These are phyloP conservation scores for Meyerozyma sp. DNA, from an alignment of 1,139 yeast species.

Conservation along the genomic window DNA sequence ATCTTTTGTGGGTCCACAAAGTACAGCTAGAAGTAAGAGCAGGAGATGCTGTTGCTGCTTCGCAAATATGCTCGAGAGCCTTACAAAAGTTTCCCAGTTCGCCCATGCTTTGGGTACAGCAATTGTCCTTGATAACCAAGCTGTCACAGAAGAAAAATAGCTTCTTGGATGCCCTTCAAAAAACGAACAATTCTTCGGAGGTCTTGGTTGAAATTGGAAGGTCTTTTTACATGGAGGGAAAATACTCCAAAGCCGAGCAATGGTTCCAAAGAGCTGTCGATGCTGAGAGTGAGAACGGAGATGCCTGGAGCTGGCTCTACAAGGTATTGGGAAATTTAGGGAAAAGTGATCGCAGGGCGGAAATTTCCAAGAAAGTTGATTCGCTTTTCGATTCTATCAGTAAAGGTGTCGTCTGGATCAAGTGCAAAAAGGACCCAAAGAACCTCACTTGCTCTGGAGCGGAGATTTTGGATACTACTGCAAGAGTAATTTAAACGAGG, in stretches of 20 bases:
- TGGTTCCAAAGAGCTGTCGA: conserved; percentile 74
- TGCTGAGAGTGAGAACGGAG: conserved; percentile 60
- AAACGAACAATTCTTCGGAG: conserved; percentile 55
- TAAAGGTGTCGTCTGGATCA: conserved; percentile 6
- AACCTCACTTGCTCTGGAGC: conserved; percentile 2
- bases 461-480: background rate
- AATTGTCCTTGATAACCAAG: conserved; percentile 46
- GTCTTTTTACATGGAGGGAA: conserved; percentile 66
- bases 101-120: conserved; percentile 59
- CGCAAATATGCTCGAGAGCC: conserved; percentile 54
- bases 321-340: conserved; percentile 28
- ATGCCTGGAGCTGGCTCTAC: conserved; percentile 70
- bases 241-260: conserved; percentile 55
- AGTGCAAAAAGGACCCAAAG: conserved; percentile 6
- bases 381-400: conserved; percentile 4
- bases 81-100: conserved; percentile 56
- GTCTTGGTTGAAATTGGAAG: conserved; percentile 63
- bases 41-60: conserved; percentile 49
- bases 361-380: conserved; percentile 6
- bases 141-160: conserved; percentile 57
- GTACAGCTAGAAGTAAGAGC: conserved; percentile 52
- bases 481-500: background rate
- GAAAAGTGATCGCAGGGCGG: conserved; percentile 12
- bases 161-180: conserved; percentile 67
- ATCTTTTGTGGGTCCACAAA: conserved; percentile 52